These are phyloP conservation scores for Epichloe coenophiala DNA, from an alignment of 2,329 filamentous ascomycete species.

Conservation along the genomic window DNA sequence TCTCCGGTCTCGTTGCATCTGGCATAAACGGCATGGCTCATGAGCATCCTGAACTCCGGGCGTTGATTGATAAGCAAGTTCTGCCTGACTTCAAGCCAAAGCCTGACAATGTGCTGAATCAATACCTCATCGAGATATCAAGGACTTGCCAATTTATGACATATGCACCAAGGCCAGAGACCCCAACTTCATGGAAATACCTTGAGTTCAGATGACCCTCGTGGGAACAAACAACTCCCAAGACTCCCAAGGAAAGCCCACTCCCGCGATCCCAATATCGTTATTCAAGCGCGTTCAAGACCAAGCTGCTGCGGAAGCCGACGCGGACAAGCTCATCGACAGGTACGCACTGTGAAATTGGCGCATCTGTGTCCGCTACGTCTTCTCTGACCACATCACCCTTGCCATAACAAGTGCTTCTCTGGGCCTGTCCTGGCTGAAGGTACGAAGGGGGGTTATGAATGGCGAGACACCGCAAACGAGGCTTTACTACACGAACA, in stretches of 20 bases:
- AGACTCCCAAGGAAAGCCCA: too few relatives aligned
- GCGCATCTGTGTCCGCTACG: too few relatives aligned
- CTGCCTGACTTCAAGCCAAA: slow-evolving; percentile 14
- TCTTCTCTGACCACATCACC: too few relatives aligned
- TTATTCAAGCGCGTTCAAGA: background rate
- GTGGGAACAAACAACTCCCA: too few relatives aligned
- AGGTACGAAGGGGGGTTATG: too few relatives aligned
- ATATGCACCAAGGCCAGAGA: slow-evolving; percentile 29
- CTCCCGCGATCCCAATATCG: background rate
- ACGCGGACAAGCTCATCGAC: background rate
- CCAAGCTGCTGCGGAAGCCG: background rate
- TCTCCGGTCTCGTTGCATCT: slow-evolving; percentile 12
- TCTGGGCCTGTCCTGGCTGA: too few relatives aligned
- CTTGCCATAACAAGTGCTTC: too few relatives aligned
- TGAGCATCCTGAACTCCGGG: slow-evolving; percentile 9
- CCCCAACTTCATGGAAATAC: background rate
- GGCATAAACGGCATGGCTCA: slow-evolving; percentile 10
- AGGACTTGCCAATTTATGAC: slow-evolving; percentile 19
- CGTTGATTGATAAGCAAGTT: slow-evolving; percentile 8
- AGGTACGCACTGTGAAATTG: too few relatives aligned
- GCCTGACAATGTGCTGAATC: slow-evolving; percentile 12
- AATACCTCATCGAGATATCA: slow-evolving; percentile 12
- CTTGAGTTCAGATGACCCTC: background rate
- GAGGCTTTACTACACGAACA: too few relatives aligned
- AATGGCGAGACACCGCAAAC: too few relatives aligned